These are phyloP conservation scores for Fusarium napiforme DNA, from an alignment of 2,329 filamentous ascomycete genomes.

Conservation along the genomic window DNA sequence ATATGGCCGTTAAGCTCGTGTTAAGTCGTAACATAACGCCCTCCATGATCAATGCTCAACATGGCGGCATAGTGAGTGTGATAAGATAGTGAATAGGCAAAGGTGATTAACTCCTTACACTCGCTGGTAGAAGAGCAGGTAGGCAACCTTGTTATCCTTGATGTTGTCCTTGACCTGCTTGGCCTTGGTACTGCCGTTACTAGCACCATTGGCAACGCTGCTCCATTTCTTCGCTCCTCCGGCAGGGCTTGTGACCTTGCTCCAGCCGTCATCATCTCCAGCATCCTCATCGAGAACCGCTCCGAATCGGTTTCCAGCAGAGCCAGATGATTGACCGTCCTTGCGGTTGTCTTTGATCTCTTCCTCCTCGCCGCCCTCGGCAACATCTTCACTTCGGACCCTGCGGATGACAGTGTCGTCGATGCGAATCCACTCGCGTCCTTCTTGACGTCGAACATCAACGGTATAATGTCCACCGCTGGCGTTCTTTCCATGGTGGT, in stretches of 20 bases:
- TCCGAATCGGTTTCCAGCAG: slow-evolving; percentile 79
- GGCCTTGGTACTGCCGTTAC: slow-evolving; percentile 65
- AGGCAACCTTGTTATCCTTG: slow-evolving; percentile 96
- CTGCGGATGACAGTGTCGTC: slow-evolving; percentile 93
- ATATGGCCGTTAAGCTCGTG: slow-evolving; percentile 42
- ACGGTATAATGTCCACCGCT: slow-evolving; percentile 97
- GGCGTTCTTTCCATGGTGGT: slow-evolving; percentile 97
- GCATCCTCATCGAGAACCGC: slow-evolving; percentile 73
- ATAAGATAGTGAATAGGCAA: slow-evolving; percentile 17
- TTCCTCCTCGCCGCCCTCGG: slow-evolving; percentile 84
- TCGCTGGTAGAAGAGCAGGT: slow-evolving; percentile 93
- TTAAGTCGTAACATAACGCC: slow-evolving; percentile 37
- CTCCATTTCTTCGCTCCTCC: slow-evolving; percentile 79
- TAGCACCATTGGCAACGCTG: slow-evolving; percentile 72
- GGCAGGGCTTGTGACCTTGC: slow-evolving; percentile 72
- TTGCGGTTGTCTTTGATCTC: slow-evolving; percentile 67
- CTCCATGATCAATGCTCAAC: slow-evolving; percentile 25
- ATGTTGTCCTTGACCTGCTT: slow-evolving; percentile 71
- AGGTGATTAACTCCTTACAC: slow-evolving; percentile 56
- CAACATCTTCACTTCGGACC: slow-evolving; percentile 88
- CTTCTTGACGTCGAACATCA: slow-evolving; percentile 94
- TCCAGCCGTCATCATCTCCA: slow-evolving; percentile 81
- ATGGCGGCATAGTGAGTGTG: slow-evolving; percentile 33
- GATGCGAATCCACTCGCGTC: slow-evolving; percentile 93
- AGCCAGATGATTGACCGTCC: slow-evolving; percentile 44